These are phyloP conservation scores for Paramecium primaurelia DNA, from an alignment of 73 alveolate genomes.

Conservation along the genomic window DNA sequence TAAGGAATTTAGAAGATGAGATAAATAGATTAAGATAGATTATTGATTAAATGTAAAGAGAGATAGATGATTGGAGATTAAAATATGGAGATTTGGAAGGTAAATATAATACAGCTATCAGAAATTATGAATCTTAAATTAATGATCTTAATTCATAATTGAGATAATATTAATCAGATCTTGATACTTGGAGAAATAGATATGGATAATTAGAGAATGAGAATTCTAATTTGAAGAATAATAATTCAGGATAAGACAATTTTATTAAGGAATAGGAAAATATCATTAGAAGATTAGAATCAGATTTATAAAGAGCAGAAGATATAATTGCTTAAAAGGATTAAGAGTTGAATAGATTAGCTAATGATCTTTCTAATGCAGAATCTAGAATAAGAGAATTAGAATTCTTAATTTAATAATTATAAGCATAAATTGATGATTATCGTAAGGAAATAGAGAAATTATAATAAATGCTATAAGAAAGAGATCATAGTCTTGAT, in stretches of 20 bases:
- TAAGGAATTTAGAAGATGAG: background rate
- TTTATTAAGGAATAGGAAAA: background rate
- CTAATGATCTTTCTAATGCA: background rate
- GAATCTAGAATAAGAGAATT: background rate
- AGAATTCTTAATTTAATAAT: background rate
- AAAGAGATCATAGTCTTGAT: background rate
- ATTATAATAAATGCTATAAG: background rate
- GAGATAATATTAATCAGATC: background rate
- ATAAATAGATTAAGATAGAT: background rate
- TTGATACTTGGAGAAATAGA: background rate
- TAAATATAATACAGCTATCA: background rate
- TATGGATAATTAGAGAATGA: conserved; percentile 18
- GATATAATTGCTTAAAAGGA: background rate
- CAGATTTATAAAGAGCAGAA: background rate
- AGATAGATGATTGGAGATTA: conserved; percentile 33
- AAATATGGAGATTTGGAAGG: conserved; percentile 24
- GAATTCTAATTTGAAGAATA: background rate
- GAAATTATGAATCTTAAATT: background rate
- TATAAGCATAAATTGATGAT: background rate
- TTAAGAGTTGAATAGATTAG: background rate
- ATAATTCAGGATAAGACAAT: background rate
- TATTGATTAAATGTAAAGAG: background rate
- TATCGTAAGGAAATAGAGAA: background rate
- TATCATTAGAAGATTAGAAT: background rate
- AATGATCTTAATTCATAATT: background rate